Evolutionary conservation across 208 protist species (phyloP).

Genomic region (Angomonas deanei): DNA sequence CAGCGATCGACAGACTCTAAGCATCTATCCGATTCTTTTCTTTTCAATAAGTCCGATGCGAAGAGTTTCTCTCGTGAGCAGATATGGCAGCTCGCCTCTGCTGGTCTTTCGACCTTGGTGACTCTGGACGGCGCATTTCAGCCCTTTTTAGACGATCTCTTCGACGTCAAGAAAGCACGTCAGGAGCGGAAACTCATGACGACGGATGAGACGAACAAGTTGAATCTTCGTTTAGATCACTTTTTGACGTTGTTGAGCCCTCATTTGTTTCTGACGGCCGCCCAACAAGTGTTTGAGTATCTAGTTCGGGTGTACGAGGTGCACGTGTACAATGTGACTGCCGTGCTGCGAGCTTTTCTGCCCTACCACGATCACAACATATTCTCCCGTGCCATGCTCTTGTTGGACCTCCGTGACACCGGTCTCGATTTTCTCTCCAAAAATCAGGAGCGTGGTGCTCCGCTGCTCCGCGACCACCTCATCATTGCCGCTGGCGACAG

Average conservation of each 20-base stretch:
- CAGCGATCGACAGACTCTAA: constrained; percentile 56
- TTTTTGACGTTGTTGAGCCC: constrained; percentile 76
- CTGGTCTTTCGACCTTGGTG: constrained; percentile 67
- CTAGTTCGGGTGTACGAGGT: constrained; percentile 81
- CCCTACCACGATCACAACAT: constrained; percentile 87
- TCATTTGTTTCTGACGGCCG: constrained; percentile 75
- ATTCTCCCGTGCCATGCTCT: constrained; percentile 65
- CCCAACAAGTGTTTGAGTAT: constrained; percentile 86
- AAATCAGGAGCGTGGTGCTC: constrained; percentile 74
- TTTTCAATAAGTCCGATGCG: constrained; percentile 70
- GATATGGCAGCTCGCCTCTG: constrained; percentile 70
- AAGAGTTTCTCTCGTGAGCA: constrained; percentile 78
- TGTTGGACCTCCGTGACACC: constrained; percentile 83
- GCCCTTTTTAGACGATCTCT: constrained; percentile 61
- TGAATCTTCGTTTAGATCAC: constrained; percentile 47
- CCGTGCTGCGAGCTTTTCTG: constrained; percentile 70
- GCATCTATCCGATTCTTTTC: constrained; percentile 66
- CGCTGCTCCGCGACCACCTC: constrained; percentile 69
- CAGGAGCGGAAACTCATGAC: constrained; percentile 63
- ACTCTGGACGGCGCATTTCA: constrained; percentile 81
- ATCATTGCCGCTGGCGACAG: constrained; percentile 67
- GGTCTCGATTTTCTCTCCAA: constrained; percentile 74
- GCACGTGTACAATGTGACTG: constrained; percentile 72
- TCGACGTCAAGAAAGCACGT: constrained; percentile 47
- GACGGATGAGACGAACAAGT: constrained; percentile 23